Percentiles rank a stretch among this genome's conserved stretches.
Conservation (phyloP, 371 early-diverging fungal genomes). For the Nematocida minor region DNA sequence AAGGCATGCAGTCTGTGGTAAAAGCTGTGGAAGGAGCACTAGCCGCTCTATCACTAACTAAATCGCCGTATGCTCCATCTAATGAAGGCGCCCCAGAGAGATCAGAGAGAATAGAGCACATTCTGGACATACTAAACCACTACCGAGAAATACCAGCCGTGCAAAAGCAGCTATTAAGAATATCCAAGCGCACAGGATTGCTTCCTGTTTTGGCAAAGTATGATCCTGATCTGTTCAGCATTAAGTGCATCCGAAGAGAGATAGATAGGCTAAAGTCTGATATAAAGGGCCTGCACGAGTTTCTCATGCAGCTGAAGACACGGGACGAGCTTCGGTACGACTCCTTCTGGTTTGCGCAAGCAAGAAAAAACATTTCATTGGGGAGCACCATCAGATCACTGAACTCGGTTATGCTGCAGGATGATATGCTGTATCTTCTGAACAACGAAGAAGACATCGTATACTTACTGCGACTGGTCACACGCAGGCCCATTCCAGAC, state of each 20-base stretch:
- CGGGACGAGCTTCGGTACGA: slow-evolving; percentile 6
- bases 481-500: neutral
- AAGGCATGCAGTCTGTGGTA: neutral
- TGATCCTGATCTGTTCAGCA: neutral
- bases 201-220: neutral
- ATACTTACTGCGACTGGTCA: neutral
- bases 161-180: slow-evolving; percentile 1
- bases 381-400: slow-evolving; percentile 6
- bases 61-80: neutral
- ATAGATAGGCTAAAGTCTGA: neutral
- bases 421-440: slow-evolving; percentile 4
- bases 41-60: neutral
- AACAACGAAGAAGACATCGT: slow-evolving; percentile 34
- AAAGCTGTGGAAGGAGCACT: neutral
- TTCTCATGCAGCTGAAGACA: neutral
- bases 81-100: neutral
- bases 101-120: neutral
- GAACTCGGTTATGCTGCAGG: neutral
- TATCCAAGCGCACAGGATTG: neutral
- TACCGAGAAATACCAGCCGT: slow-evolving; percentile 39
- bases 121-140: slow-evolving; percentile 9
- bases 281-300: neutral
- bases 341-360: slow-evolving; percentile 21
- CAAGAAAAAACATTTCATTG: slow-evolving; percentile 17
- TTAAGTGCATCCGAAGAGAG: slow-evolving; percentile 1